Conservation (phyloP, 495 filamentous ascomycete genomes). For the Penicillium nucicola region DNA sequence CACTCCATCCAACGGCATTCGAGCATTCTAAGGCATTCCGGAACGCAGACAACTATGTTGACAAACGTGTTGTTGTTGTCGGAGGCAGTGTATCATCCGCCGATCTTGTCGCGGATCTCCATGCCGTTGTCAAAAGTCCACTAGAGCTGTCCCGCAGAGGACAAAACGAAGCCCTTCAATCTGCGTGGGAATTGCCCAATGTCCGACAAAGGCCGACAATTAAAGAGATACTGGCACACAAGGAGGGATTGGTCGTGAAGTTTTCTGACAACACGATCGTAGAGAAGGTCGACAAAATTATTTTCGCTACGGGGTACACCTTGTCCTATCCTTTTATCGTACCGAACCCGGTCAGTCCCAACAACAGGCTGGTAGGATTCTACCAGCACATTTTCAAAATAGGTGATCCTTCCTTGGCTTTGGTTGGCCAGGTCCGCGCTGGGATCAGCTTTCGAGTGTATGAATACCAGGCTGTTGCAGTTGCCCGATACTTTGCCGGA, state of each 20-base stretch:
- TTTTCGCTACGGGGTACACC: slow-evolving; percentile 50
- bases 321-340: slow-evolving; percentile 44
- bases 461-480: slow-evolving; percentile 52
- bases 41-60: slow-evolving; percentile 21
- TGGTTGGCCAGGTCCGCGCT: slow-evolving; percentile 40
- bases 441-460: slow-evolving; percentile 51
- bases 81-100: slow-evolving; percentile 30
- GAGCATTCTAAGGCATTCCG: slow-evolving; percentile 29
- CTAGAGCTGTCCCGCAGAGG: slow-evolving; percentile 22
- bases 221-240: not conserved
- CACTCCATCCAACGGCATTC: slow-evolving; percentile 14
- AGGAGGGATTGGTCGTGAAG: slow-evolving; percentile 5
- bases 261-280: slow-evolving; percentile 38
- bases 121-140: slow-evolving; percentile 19
- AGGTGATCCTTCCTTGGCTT: slow-evolving; percentile 24
- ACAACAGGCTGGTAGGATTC: slow-evolving; percentile 24
- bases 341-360: slow-evolving; percentile 21
- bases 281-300: slow-evolving; percentile 44
- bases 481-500: slow-evolving; percentile 48
- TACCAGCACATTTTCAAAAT: slow-evolving; percentile 32
- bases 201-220: slow-evolving; percentile 20
- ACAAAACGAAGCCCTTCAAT: slow-evolving; percentile 15
- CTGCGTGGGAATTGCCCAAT: slow-evolving; percentile 21
- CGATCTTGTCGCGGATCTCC: slow-evolving; percentile 26
- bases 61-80: slow-evolving; percentile 27